Conservation (phyloP, 768 basidiomycete species). For the Pholiota conissans region DNA sequence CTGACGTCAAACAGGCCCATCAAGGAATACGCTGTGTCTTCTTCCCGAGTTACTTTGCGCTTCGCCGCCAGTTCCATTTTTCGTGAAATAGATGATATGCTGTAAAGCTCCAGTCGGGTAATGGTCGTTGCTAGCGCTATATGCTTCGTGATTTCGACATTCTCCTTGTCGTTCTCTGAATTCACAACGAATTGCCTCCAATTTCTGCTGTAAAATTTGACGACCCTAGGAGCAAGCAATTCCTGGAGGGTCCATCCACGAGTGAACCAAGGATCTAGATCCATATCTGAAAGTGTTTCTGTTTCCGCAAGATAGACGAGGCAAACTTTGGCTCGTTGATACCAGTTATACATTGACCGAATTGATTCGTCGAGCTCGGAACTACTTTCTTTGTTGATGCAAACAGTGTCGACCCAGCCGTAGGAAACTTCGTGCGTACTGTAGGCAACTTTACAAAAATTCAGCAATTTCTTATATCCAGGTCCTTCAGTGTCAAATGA, state of each 20-base stretch:
- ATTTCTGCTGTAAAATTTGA: conserved; percentile 9
- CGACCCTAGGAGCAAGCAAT: conserved; percentile 1
- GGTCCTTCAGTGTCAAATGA: too few species aligned
- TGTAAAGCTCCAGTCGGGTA: neutral
- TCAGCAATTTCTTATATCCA: conserved; percentile 9
- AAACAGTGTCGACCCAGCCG: conserved; percentile 14
- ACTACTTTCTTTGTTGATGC: conserved; percentile 16
- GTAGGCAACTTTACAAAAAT: conserved; percentile 6
- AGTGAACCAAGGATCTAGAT: conserved; percentile 9
- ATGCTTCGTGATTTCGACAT: neutral
- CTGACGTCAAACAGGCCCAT: conserved; percentile 12
- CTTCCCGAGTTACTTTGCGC: conserved; percentile 6
- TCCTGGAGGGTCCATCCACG: conserved; percentile 19
- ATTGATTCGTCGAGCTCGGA: conserved; percentile 16
- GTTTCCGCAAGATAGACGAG: conserved; percentile 8
- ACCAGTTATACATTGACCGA: conserved; percentile 18
- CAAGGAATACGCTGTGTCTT: conserved; percentile 11
- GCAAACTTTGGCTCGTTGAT: conserved; percentile 6
- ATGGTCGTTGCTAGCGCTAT: conserved; percentile 3
- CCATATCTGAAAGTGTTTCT: neutral
- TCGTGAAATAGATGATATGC: neutral
- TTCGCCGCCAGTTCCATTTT: conserved; percentile 9
- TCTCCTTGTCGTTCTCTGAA: neutral
- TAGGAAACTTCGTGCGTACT: conserved; percentile 4
- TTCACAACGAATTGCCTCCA: conserved; percentile 1